Evolutionary conservation across 768 basidiomycete species (phyloP).

Genomic region (Auriculariales sp.): DNA sequence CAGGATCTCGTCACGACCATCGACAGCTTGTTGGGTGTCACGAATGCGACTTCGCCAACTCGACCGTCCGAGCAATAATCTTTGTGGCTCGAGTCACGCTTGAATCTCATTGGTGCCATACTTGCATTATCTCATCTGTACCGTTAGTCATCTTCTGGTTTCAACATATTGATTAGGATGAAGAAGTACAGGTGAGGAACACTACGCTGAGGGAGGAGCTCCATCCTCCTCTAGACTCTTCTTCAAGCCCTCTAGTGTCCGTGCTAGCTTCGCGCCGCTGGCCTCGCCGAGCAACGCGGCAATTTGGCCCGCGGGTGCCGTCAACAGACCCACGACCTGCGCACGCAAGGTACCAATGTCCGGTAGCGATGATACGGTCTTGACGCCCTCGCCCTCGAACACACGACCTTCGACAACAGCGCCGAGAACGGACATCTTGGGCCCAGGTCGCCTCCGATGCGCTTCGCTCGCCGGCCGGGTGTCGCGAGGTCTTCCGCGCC

Average conservation of each 20-base stretch:
- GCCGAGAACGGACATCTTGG: slow-evolving; percentile 60
- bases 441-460: slow-evolving; percentile 37
- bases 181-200: too few species aligned
- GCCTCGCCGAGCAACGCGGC: slow-evolving; percentile 56
- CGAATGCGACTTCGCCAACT: background rate
- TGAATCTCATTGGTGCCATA: background rate
- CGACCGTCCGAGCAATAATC: too few species aligned
- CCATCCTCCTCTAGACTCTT: slow-evolving; percentile 42
- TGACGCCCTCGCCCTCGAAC: slow-evolving; percentile 43
- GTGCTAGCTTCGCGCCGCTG: slow-evolving; percentile 48
- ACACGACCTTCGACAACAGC: slow-evolving; percentile 67
- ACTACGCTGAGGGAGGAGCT: too few species aligned
- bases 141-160: too few species aligned
- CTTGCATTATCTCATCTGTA: too few species aligned
- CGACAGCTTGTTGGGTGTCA: too few species aligned
- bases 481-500: slow-evolving; percentile 49
- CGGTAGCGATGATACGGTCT: slow-evolving; percentile 58
- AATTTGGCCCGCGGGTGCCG: slow-evolving; percentile 58
- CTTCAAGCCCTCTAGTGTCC: slow-evolving; percentile 65
- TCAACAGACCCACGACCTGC: slow-evolving; percentile 76
- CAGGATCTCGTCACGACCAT: background rate
- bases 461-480: slow-evolving; percentile 57
- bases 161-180: too few species aligned
- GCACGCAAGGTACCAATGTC: slow-evolving; percentile 61
- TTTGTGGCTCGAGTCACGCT: background rate